Evolutionary conservation across 75 land plant genomes (phyloP).

Genomic region (Cunninghamia lanceolata): DNA sequence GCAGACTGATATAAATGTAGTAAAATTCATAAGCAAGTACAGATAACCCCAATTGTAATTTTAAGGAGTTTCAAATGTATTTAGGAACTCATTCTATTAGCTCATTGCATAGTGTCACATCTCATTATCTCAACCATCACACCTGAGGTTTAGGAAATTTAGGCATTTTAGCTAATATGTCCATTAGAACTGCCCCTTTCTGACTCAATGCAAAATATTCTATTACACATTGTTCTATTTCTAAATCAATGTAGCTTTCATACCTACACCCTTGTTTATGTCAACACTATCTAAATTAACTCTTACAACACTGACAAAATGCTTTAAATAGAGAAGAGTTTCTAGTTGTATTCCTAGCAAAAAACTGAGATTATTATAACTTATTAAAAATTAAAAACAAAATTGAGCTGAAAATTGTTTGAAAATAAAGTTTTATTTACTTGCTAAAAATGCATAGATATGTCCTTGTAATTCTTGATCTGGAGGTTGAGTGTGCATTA

Average conservation of each 20-base stretch:
- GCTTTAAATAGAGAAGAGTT: no score
- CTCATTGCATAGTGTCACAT: no score
- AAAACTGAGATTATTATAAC: not conserved
- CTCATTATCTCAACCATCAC: conserved; percentile 8
- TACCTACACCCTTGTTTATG: no score
- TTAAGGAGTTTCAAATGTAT: not conserved
- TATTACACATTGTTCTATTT: no score
- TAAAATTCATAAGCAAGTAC: not conserved
- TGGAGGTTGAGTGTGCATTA: no score
- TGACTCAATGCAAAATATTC: no score
- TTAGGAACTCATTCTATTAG: no score
- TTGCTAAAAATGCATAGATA: conserved; percentile 76
- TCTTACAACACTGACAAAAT: no score
- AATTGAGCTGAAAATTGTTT: not conserved
- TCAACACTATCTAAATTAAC: no score
- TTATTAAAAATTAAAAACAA: not conserved
- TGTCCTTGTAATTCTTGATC: conserved; percentile 83
- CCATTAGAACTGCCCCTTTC: conserved; percentile 70
- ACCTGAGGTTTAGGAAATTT: conserved; percentile 99
- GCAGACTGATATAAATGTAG: no score
- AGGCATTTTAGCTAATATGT: conserved; percentile 98
- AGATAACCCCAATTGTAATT: not conserved
- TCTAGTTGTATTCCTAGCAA: no score
- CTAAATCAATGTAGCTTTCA: no score
- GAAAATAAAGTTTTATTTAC: conserved; percentile 31